Evolutionary conservation across 257 asterid genomes (phyloP), one percentile per base, ranked within the genome.

Genomic region (Gentiana straminea): DNA sequence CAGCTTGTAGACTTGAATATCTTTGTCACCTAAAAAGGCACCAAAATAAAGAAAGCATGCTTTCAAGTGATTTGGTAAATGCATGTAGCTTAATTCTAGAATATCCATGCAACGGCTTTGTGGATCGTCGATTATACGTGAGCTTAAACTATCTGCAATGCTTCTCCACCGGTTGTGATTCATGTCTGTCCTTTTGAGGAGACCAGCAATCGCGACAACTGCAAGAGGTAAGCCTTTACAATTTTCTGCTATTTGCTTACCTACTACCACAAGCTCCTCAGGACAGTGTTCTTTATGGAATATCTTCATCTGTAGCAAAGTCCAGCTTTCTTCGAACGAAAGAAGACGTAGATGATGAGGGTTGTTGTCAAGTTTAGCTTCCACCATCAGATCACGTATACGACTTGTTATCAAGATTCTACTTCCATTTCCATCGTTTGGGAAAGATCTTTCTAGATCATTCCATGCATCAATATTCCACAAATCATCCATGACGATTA

Each of bases 11-110:
- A 34, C 62, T 8, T 53, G 58, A 44, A 62, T 54, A n/a, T 53
- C 54, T 15, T 47, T 11, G 36, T 53, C 32, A 52, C 5, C 52
- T 2, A 38, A 33, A 53, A 41, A 53, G 34, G 33, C 46, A 35
- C 60, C 67, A 35, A 62, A 53, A 10, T 62, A 62, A 24, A 62
- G 60, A 35, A 62, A 62, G 47, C 66, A 62, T 0, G 34, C 54
- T 48, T 54, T 63, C 49, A 63, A 33, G 54, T 51, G 36, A 13
- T 44, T 36, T 1, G 66, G 66, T 33, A 62, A 35, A 53, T 52
- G 47, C 59, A 33, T n/a, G 52, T 62, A 62, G 35, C 54, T 52
- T 4, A 62, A 32, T n/a, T 62, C 54, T 2, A 62, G 2, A 6
- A 46, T 33, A 0, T 34, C 35, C 59, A 5, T 62, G 59, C 15